Evolutionary conservation across 306 rosid species (phyloP), one percentile per base, ranked within the genome.

Genomic region (Prunus mira): DNA sequence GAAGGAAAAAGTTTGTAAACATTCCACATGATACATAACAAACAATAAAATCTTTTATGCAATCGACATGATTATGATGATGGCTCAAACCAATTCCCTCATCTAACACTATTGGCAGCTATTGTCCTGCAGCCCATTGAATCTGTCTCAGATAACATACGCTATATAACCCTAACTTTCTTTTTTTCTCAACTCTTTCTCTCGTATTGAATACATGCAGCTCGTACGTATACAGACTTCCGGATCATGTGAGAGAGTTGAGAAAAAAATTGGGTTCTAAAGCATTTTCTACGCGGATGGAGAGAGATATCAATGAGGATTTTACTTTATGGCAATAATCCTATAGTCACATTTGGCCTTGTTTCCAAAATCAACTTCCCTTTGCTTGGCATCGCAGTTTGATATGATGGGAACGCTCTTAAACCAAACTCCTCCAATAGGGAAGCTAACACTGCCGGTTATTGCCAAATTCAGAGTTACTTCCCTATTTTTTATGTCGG

Each of bases 281-380:
- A 30, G 46, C 45, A 30, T 17, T 30, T 15, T 32, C 46, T 20
- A 38, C 2, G 9, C 2, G 43, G 22, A 25, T 3, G n/a, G 6
- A 61, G 13, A 20, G 28, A 25, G 67, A 63, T 43, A 43, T 73
- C 28, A 18, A 15, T 24, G 9, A 24, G 17, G 55, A 57, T 25
- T 58, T 17, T 56, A 80, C 75, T 3, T 5, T 7, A 63, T 30
- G 24, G 67, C 13, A 14, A 63, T 63, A 79, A 87, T 75, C 65
- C 47, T 67, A 25, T 80, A 78, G 46, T 72, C 62, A 32, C 91
- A 89, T 41, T 3, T 60, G 27, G 87, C 87, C 52, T 41, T 80
- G 28, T 71, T 66, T 62, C 84, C 89, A 3, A 41, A 68, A 73
- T 79, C 86, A n/a, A 87, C 79, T 55, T 84, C 87, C 46, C 2